These are phyloP conservation scores for Penicillium ochrochloron DNA, from an alignment of 495 filamentous ascomycete species.

Conservation along the genomic window DNA sequence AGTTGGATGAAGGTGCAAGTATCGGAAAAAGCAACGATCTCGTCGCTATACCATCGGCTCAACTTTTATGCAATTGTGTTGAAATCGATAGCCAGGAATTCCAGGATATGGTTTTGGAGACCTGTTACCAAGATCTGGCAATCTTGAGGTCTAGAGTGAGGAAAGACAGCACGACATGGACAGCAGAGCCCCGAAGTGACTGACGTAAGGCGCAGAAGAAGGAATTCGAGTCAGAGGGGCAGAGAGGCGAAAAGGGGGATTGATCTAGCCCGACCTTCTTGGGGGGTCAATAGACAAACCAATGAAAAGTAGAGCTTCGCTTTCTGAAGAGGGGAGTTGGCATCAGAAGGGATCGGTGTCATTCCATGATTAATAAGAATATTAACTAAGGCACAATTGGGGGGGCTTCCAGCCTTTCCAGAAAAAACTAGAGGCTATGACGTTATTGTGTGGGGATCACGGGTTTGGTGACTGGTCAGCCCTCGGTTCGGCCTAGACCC, in stretches of 20 bases:
- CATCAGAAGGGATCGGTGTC: conserved; percentile 40
- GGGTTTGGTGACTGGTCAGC: conserved; percentile 10
- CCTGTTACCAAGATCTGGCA: conserved; percentile 7
- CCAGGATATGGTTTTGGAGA: background rate
- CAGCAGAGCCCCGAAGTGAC: conserved; percentile 9
- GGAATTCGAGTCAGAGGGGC: conserved; percentile 13
- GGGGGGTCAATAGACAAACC: conserved; percentile 10
- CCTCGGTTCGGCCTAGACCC: conserved; percentile 16
- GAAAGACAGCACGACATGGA: conserved; percentile 4
- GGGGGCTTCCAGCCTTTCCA: conserved; percentile 15
- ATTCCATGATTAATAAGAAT: conserved; percentile 35
- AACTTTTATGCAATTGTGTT: conserved; percentile 7
- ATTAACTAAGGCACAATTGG: background rate
- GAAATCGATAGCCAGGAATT: background rate
- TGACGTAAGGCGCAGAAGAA: conserved; percentile 25
- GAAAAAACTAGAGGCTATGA: conserved; percentile 30
- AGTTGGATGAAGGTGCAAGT: conserved; percentile 15
- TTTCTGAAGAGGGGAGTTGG: conserved; percentile 16
- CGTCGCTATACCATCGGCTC: conserved; percentile 21
- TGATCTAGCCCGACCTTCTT: conserved; percentile 26
- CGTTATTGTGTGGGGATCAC: conserved; percentile 32
- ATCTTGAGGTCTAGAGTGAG: conserved; percentile 4
- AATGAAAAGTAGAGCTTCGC: conserved; percentile 16
- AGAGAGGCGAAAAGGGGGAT: conserved; percentile 25
- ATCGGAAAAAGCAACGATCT: conserved; percentile 10